Base-by-base conservation (phyloP, 345 rosid genomes). In the Odontarrhena argentea region DNA sequence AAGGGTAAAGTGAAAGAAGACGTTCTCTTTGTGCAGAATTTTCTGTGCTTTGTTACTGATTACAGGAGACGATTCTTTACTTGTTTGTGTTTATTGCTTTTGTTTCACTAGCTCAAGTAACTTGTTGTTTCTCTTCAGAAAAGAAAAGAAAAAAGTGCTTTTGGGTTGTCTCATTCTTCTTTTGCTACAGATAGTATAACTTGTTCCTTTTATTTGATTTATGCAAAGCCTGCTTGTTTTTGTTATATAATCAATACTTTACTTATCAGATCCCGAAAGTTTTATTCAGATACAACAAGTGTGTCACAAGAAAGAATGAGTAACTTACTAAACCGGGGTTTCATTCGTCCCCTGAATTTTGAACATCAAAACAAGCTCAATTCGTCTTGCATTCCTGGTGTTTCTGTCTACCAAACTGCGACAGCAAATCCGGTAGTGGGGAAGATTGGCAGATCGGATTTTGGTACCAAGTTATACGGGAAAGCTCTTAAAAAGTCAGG, bases 251-350 rank as follows among this genome's bases (percentile, higher is more conserved):
- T 68, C 32, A 22, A 32, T 74, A 32, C 47, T 74, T 68, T 61
- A 36, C 57, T 65, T 70, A 25, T 56, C 65, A 63, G 69, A 73
- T 83, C 65, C 45, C 34, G 73, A 68, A 47, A 80, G 35, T 70
- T 81, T 69, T 74, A 75, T 81, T 81, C 77, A 56, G 81, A 70
- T 18, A 24, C 10, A 76, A 71, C 76, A 60, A 73, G 71, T 46
- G 85, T 28, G 76, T 49, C 84, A 69, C 78, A 45, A 76, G 69
- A 80, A 78, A 74, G 78, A 63, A 92, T 92, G 98, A 87, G 92
- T 63, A 84, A 78, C 59, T 65, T 87, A 68, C 77, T 88, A 8
- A 84, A 68, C 59, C 87, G 75, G 75, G 79, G 82, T 69, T 85
- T 87, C 75, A 75, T 82, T 75, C 84, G 79, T 70, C 89, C 92